A percentile compares a stretch with the other conserved stretches of the same genome.
phyloP scores from a whole-genome alignment of 2,329 filamentous ascomycete species.

The Fusarium anthophilum region DNA sequence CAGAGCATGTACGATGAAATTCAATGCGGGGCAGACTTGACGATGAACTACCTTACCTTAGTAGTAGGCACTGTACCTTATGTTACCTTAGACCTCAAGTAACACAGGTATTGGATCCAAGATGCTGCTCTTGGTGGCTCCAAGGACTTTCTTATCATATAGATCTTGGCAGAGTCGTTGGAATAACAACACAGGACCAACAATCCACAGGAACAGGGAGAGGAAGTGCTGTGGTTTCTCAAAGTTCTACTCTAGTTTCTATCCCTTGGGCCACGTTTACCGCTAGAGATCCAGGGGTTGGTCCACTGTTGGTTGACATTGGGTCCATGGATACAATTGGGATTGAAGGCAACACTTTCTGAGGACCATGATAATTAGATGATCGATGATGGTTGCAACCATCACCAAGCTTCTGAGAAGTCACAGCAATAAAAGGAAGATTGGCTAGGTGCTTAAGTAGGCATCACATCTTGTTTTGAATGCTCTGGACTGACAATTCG shows the following conservation, averaged over 20 bases:
- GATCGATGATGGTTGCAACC: too few relatives aligned
- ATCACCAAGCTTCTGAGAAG: not conserved
- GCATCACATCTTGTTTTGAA: not conserved
- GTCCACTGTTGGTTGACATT: not conserved
- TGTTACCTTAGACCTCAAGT: not conserved
- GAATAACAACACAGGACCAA: too few relatives aligned
- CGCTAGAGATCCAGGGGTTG: slow-evolving; percentile 1
- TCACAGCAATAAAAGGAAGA: not conserved
- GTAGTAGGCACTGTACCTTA: too few relatives aligned
- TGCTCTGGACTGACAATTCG: not conserved
- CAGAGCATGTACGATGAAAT: slow-evolving; percentile 1
- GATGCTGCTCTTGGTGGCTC: not conserved
- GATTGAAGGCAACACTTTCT: not conserved
- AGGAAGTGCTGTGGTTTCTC: not conserved
- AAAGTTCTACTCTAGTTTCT: not conserved
- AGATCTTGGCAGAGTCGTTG: not conserved
- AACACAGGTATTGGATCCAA: not conserved
- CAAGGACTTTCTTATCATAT: not conserved
- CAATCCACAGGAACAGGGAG: not conserved
- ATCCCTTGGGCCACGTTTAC: slow-evolving; percentile 14
- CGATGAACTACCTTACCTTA: not conserved
- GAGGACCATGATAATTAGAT: not conserved
- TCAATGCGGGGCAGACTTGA: slow-evolving; percentile 24
- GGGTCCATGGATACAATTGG: not conserved
- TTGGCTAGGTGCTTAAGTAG: not conserved